These are phyloP conservation scores for Venturia effusa DNA, from an alignment of 2,329 filamentous ascomycete genomes.

Conservation along the genomic window DNA sequence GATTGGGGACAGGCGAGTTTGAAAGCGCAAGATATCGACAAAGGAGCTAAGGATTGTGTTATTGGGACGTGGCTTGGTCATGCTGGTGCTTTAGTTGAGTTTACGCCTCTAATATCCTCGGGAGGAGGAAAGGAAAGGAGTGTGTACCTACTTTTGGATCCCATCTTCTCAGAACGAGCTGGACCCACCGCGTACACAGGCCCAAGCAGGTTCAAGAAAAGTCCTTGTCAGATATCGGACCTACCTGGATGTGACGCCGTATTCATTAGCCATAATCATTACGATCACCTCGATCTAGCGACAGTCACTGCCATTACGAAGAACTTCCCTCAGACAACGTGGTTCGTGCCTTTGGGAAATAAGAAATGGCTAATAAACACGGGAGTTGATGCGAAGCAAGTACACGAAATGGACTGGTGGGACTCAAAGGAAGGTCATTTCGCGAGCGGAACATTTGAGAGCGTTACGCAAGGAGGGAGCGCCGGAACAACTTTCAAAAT, in stretches of 20 bases:
- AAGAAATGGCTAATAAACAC: conserved; percentile 7
- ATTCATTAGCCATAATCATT: conserved; percentile 10
- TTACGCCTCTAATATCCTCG: not conserved
- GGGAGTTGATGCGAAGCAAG: not conserved
- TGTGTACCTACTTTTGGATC: conserved; percentile 8
- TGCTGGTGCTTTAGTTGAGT: conserved; percentile 10
- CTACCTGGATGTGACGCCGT: conserved; percentile 10
- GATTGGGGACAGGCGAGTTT: conserved; percentile 8
- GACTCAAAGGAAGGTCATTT: not conserved
- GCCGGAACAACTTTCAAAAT: conserved; percentile 3
- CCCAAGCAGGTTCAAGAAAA: conserved; percentile 4
- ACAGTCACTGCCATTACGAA: not conserved
- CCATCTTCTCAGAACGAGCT: conserved; percentile 6
- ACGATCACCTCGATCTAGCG: conserved; percentile 10
- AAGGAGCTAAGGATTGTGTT: not conserved
- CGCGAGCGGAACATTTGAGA: not conserved
- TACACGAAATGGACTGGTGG: conserved; percentile 11
- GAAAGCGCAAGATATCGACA: not conserved
- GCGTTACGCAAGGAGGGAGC: not conserved
- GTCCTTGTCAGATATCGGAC: conserved; percentile 6
- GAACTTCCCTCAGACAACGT: conserved; percentile 4
- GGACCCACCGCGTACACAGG: conserved; percentile 9
- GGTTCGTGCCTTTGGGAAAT: conserved; percentile 12
- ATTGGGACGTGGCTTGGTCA: conserved; percentile 11
- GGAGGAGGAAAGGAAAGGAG: not conserved